Evolutionary conservation across 306 rosid species (phyloP).

Genomic region (Coriaria nepalensis): DNA sequence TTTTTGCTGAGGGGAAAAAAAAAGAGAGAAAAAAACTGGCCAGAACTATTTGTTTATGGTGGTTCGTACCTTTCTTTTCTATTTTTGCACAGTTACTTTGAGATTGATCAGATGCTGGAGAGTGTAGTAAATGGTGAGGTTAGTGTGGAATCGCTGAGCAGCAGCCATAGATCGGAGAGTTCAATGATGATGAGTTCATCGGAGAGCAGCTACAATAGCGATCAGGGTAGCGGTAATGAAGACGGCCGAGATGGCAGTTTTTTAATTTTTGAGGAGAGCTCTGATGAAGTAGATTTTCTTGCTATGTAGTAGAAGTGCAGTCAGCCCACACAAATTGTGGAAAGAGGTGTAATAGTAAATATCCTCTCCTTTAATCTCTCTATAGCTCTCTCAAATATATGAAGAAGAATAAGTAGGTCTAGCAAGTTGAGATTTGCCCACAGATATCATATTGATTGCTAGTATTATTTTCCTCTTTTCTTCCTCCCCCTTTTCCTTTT

Average conservation of each 20-base stretch:
- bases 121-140: conserved; percentile 52
- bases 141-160: conserved; percentile 57
- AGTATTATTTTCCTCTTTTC: too few relatives aligned
- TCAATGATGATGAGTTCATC: conserved; percentile 68
- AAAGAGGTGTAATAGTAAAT: conserved; percentile 12
- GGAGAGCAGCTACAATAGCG: conserved; percentile 84
- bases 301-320: conserved; percentile 26
- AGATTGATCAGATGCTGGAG: conserved; percentile 49
- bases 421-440: too few relatives aligned
- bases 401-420: too few relatives aligned
- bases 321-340: conserved; percentile 19
- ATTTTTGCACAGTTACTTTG: conserved; percentile 56
- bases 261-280: conserved; percentile 63
- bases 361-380: conserved; percentile 16
- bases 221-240: conserved; percentile 94
- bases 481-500: too few relatives aligned
- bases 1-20: too few relatives aligned
- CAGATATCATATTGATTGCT: too few relatives aligned
- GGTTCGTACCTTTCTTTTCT: conserved; percentile 15
- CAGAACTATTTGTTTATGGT: conserved; percentile 5
- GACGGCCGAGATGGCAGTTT: conserved; percentile 54
- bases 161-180: conserved; percentile 62
- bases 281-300: conserved; percentile 72
- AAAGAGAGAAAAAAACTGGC: neutral
- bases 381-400: neutral